Conservation (phyloP, 139 green algal genomes). For the Chlamydomonas sphaeroides region DNA sequence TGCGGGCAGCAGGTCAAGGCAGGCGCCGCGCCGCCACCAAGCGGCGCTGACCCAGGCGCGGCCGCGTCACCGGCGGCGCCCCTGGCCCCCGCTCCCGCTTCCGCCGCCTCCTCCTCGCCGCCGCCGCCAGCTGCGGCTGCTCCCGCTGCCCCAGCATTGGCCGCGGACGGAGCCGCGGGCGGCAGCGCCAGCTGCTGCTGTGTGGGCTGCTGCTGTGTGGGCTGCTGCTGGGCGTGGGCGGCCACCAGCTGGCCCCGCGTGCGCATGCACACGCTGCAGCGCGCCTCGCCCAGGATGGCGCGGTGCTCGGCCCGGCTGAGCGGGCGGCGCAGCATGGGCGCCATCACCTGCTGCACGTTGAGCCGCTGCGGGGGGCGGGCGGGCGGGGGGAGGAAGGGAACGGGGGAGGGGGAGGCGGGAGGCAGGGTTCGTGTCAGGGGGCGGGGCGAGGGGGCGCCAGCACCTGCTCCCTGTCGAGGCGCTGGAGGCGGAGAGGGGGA, state of each 20-base stretch:
- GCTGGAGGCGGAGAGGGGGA: too few species aligned
- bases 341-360: conserved; percentile 20
- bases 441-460: too few species aligned
- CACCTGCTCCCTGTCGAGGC: too few species aligned
- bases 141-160: neutral
- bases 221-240: too few species aligned
- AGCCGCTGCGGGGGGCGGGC: neutral
- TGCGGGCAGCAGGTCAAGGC: conserved; percentile 22
- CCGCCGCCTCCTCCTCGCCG: too few species aligned
- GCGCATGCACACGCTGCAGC: conserved; percentile 26
- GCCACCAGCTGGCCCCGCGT: conserved; percentile 14
- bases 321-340: conserved; percentile 25
- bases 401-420: neutral
- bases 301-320: conserved; percentile 19
- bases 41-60: too few species aligned
- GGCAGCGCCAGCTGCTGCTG: too few species aligned
- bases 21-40: too few species aligned
- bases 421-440: neutral
- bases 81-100: too few species aligned
- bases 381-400: neutral
- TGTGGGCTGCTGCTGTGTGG: neutral
- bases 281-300: conserved; percentile 18
- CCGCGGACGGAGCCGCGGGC: too few species aligned
- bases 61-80: too few species aligned
- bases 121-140: neutral